Evolutionary conservation across 176 grass and related monocot genomes (phyloP), one percentile per base, ranked within the genome.

Genomic region (Leersia perrieri): DNA sequence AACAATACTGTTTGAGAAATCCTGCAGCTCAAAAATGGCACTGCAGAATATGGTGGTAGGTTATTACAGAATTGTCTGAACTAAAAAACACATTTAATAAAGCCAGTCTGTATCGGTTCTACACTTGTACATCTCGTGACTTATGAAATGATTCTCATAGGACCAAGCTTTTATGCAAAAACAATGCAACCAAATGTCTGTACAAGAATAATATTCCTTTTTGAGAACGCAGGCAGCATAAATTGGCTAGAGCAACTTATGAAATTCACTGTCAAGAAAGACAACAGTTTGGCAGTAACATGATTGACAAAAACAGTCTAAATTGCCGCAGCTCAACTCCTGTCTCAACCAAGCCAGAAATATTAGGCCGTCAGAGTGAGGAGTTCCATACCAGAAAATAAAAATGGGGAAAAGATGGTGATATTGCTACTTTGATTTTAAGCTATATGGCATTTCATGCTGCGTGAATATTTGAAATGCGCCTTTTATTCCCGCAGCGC

Each of bases 251-350:
- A 40, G 13, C 27, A 39, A 61, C 55, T 58, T 60, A 13, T 22
- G 6, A 76, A 70, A 84, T 45, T 61, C 34, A 84, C 1, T 60
- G 14, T 33, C 65, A 70, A 61, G 13, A 78, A 77, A 44, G 20
- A 78, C 35, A 70, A 4, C 49, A 78, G 9, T 33, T 33, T 84
- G 64, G 9, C 22, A 1, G 41, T 73, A 32, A 49, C 3, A 45
- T 78, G 53, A 0, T 34, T 23, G 73, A 77, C 29, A 41, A 58
- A 41, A 58, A 66, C 14, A 72, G 60, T 63, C 42, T 71, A 28
- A 11, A 26, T 7, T 70, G 14, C 2, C n/a, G n/a, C n/a, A n/a
- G n/a, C 49, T 66, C 69, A 76, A 78, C 3, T 75, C 64, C n/a
- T 63, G 30, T 63, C 39, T 77, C 18, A 12, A 51, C 38, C 78